Percentiles rank a stretch among this genome's conserved stretches.
phyloP scores from a whole-genome alignment of 768 basidiomycete genomes.

The Strobilomyces dryophilus region DNA sequence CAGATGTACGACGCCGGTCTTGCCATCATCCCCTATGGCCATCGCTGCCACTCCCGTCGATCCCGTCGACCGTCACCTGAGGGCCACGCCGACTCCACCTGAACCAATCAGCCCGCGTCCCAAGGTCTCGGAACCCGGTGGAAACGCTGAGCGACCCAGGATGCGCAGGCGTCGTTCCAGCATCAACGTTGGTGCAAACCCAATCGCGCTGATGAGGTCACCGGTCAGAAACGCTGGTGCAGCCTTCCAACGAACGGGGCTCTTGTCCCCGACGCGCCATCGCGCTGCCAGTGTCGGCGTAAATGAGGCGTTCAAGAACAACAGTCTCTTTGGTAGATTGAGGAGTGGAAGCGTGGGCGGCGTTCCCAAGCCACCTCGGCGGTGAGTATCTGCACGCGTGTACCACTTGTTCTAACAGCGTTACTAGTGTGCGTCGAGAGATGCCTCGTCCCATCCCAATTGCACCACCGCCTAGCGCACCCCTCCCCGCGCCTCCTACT shows the following conservation, averaged over 20 bases:
- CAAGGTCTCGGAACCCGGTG: slow-evolving; percentile 17
- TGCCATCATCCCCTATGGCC: slow-evolving; percentile 23
- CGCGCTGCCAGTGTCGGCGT: slow-evolving; percentile 44
- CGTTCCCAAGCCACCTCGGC: slow-evolving; percentile 27
- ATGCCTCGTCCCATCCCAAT: slow-evolving; percentile 29
- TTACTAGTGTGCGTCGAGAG: slow-evolving; percentile 38
- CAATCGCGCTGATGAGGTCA: slow-evolving; percentile 56
- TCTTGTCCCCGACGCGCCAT: slow-evolving; percentile 36
- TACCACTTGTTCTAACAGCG: neutral
- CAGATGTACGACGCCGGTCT: slow-evolving; percentile 20
- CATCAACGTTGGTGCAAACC: slow-evolving; percentile 48
- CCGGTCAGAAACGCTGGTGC: slow-evolving; percentile 47
- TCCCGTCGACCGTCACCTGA: slow-evolving; percentile 35
- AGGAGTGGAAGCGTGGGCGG: slow-evolving; percentile 50
- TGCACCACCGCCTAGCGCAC: slow-evolving; percentile 26
- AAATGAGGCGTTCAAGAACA: slow-evolving; percentile 33
- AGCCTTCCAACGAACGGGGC: slow-evolving; percentile 46
- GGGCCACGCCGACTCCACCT: slow-evolving; percentile 35
- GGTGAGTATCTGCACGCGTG: slow-evolving; percentile 25
- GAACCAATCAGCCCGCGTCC: slow-evolving; percentile 25
- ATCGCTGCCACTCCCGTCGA: slow-evolving; percentile 20
- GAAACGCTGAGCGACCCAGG: slow-evolving; percentile 34
- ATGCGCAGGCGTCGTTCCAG: slow-evolving; percentile 63
- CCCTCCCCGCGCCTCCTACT: slow-evolving; percentile 26
- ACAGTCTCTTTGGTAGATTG: slow-evolving; percentile 47